These are phyloP conservation scores for Tolypocladium nubicola DNA, from an alignment of 2,329 filamentous ascomycete genomes.

Conservation along the genomic window DNA sequence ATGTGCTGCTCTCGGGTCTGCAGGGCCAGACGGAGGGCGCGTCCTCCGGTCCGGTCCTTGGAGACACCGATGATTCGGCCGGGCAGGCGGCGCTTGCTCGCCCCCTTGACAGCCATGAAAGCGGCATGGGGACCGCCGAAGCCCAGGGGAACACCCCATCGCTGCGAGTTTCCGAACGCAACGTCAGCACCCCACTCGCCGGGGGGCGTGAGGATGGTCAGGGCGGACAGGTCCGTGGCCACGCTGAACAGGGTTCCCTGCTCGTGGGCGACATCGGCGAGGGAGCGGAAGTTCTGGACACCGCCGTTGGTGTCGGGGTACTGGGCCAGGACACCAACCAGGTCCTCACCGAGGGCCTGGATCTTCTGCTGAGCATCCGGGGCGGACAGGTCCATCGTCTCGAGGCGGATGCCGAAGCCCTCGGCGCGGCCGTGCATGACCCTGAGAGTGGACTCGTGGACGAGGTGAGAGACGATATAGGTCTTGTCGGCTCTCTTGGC, in stretches of 20 bases:
- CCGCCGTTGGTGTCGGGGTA: slow-evolving; percentile 86
- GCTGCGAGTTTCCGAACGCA: slow-evolving; percentile 85
- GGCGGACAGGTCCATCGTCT: slow-evolving; percentile 60
- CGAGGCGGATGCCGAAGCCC: slow-evolving; percentile 80
- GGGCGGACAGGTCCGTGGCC: slow-evolving; percentile 77
- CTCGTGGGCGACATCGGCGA: slow-evolving; percentile 70
- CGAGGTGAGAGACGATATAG: slow-evolving; percentile 71
- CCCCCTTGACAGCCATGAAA: slow-evolving; percentile 86
- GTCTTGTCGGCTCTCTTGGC: slow-evolving; percentile 68
- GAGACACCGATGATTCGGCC: slow-evolving; percentile 85
- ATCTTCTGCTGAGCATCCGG: slow-evolving; percentile 51
- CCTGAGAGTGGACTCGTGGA: slow-evolving; percentile 77
- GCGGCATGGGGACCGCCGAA: slow-evolving; percentile 93
- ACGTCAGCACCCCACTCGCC: slow-evolving; percentile 94
- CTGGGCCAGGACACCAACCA: slow-evolving; percentile 87
- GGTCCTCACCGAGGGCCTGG: slow-evolving; percentile 64
- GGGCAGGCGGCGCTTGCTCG: slow-evolving; percentile 90
- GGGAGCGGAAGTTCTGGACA: slow-evolving; percentile 60
- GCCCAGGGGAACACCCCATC: slow-evolving; percentile 85
- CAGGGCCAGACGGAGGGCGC: slow-evolving; percentile 71
- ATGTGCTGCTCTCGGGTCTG: slow-evolving; percentile 97
- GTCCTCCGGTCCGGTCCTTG: slow-evolving; percentile 76
- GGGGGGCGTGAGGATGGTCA: slow-evolving; percentile 80
- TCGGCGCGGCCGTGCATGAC: slow-evolving; percentile 78
- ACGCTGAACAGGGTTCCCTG: slow-evolving; percentile 73